Evolutionary conservation across 2,329 filamentous ascomycete species (phyloP), one percentile per base, ranked within the genome.

Genomic region (Aspergillus eucalypticola): DNA sequence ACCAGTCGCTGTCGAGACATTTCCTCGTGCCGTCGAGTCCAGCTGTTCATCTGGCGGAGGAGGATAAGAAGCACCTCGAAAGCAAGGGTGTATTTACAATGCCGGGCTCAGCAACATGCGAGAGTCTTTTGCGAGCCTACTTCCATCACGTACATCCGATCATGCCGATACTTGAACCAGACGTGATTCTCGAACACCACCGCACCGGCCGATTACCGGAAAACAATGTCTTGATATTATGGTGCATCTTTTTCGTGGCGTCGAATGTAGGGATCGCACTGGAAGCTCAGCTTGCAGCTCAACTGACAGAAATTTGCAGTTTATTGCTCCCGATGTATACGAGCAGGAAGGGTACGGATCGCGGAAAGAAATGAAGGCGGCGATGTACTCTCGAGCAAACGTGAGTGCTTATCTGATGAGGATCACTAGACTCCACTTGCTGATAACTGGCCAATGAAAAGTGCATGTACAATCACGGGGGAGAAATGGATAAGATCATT

Each of bases 231-330:
- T 60, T 78, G 17, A 64, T 79, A 2, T 62, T 79, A 10, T 79
- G 76, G 76, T 75, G 73, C 51, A 67, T 78, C 10, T 77, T 77
- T 53, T 77, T 75, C 38, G 73, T 72, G n/a, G 73, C 72, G 6
- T 65, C 66, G 1, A 75, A 74, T 65, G 73, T 74, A 62, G 51
- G 66, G 57, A 8, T n/a, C 8, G 6, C 5, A 10, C 17, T 21
- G 2, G 11, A 5, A 27, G 8, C 32, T 27, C 8, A 17, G n/a
- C 5, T 7, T 42, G 2, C 0, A 7, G 11, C 19, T 17, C 21
- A 13, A 10, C 38, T 25, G 13, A 58, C 61, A 19, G 44, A 50
- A 25, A 6, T 48, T 19, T 54, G 8, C 41, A 74, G 72, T 73
- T 72, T 56, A 49, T 75, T 19, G 64, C 66, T 6, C 49, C 54